These are phyloP conservation scores for Dichotomocladium elegans DNA, from an alignment of 371 early-diverging fungal genomes.

Conservation along the genomic window DNA sequence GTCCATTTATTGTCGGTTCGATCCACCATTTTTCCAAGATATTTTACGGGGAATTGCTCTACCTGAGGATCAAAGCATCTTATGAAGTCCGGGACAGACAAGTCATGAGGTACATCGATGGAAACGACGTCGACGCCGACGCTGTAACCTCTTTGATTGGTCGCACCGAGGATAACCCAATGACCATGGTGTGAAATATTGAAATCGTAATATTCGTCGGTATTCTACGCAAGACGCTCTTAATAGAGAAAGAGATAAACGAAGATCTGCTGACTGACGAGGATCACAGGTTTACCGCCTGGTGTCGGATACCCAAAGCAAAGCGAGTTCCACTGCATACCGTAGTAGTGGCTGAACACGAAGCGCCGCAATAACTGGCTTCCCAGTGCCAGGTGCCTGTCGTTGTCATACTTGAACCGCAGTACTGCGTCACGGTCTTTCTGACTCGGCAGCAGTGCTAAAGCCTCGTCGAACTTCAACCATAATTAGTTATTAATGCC, in stretches of 20 bases:
- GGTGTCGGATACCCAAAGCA: neutral
- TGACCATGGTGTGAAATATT: conserved; percentile 66
- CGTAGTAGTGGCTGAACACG: conserved; percentile 19
- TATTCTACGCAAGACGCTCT: neutral
- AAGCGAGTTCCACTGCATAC: neutral
- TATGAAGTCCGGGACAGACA: conserved; percentile 30
- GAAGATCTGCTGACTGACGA: neutral
- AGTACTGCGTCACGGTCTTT: conserved; percentile 20
- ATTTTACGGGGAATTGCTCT: no score
- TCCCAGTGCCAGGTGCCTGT: conserved; percentile 29
- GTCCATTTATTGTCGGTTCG: neutral
- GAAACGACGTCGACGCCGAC: conserved; percentile 55
- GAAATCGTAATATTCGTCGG: conserved; percentile 23
- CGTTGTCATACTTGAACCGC: conserved; percentile 29
- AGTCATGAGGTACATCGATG: conserved; percentile 21
- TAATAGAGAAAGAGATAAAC: neutral
- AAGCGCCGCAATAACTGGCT: conserved; percentile 32
- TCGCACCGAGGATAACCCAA: conserved; percentile 53
- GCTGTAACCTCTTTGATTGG: conserved; percentile 5
- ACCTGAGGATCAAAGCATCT: conserved; percentile 35
- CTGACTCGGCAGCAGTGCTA: conserved; percentile 17
- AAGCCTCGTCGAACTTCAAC: conserved; percentile 22
- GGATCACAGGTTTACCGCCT: conserved; percentile 5
- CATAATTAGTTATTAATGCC: neutral
- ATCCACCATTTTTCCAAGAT: no score